These are phyloP conservation scores for Collybia sp. DNA, from an alignment of 768 basidiomycete genomes.

Conservation along the genomic window DNA sequence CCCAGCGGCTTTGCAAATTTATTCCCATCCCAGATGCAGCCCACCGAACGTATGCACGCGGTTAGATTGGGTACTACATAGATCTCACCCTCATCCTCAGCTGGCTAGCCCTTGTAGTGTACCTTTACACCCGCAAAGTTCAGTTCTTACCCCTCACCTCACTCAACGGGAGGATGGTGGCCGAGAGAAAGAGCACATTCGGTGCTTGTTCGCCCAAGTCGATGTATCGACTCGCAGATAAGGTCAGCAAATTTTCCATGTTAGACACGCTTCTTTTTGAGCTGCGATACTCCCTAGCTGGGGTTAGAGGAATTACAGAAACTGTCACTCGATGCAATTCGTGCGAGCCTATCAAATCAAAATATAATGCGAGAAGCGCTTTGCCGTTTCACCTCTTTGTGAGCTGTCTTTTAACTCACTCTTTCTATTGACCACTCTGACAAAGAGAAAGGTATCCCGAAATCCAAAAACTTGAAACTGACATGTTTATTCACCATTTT, in stretches of 20 bases:
- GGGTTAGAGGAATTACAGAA: slow-evolving; percentile 1
- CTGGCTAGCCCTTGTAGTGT: slow-evolving; percentile 32
- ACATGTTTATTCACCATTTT: too few relatives aligned
- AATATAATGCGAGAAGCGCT: slow-evolving; percentile 10
- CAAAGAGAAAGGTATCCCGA: too few relatives aligned
- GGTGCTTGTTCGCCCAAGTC: slow-evolving; percentile 29
- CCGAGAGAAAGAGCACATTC: background rate
- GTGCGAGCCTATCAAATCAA: background rate
- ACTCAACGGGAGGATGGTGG: slow-evolving; percentile 7
- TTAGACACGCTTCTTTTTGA: background rate
- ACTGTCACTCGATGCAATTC: background rate
- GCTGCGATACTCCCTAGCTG: background rate
- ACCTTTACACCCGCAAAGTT: slow-evolving; percentile 30
- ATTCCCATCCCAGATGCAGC: slow-evolving; percentile 14
- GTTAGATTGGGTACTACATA: background rate
- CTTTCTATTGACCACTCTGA: too few relatives aligned
- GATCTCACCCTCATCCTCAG: slow-evolving; percentile 12
- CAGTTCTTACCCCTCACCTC: slow-evolving; percentile 22
- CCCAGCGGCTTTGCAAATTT: slow-evolving; percentile 5
- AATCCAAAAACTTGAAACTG: too few relatives aligned
- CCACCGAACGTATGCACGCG: slow-evolving; percentile 11
- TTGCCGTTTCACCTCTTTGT: slow-evolving; percentile 2
- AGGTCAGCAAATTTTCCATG: slow-evolving; percentile 9
- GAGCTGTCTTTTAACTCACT: too few relatives aligned
- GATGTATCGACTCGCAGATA: slow-evolving; percentile 28